Conservation (phyloP, 176 grass and related monocot genomes). For the Typha latifolia region DNA sequence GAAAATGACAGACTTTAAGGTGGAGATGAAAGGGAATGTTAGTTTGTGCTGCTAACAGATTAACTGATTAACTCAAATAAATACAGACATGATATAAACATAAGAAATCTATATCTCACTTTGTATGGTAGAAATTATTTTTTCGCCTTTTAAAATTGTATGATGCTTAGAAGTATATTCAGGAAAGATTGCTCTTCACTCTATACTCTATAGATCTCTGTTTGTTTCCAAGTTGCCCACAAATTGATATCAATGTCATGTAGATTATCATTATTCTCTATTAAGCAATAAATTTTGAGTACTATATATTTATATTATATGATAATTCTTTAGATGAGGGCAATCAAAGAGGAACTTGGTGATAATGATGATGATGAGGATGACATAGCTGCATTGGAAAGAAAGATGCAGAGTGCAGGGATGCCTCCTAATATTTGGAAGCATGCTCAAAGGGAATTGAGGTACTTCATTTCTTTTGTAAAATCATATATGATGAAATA, state of each 20-base stretch:
- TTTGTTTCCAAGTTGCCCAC: neutral
- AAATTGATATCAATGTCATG: too few relatives aligned
- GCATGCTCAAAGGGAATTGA: slow-evolving; percentile 90
- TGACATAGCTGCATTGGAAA: slow-evolving; percentile 86
- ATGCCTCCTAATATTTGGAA: slow-evolving; percentile 99
- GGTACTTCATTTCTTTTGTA: slow-evolving; percentile 27
- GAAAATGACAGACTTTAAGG: too few relatives aligned
- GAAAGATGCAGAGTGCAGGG: slow-evolving; percentile 96
- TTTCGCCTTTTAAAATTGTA: neutral
- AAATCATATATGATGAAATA: neutral
- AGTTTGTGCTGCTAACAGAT: too few relatives aligned
- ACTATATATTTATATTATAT: too few relatives aligned
- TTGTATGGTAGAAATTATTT: neutral
- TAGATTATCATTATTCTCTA: too few relatives aligned
- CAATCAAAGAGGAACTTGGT: slow-evolving; percentile 97
- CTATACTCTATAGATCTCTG: neutral
- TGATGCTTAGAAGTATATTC: neutral
- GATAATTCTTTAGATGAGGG: slow-evolving; percentile 56
- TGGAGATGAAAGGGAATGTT: too few relatives aligned
- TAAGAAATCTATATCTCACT: neutral
- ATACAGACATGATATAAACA: neutral
- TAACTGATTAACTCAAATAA: too few relatives aligned
- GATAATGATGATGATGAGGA: slow-evolving; percentile 97
- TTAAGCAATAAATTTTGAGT: too few relatives aligned
- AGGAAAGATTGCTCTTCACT: neutral